These are phyloP conservation scores for Trifolium subterraneum DNA, from an alignment of 306 rosid genomes.

Conservation along the genomic window DNA sequence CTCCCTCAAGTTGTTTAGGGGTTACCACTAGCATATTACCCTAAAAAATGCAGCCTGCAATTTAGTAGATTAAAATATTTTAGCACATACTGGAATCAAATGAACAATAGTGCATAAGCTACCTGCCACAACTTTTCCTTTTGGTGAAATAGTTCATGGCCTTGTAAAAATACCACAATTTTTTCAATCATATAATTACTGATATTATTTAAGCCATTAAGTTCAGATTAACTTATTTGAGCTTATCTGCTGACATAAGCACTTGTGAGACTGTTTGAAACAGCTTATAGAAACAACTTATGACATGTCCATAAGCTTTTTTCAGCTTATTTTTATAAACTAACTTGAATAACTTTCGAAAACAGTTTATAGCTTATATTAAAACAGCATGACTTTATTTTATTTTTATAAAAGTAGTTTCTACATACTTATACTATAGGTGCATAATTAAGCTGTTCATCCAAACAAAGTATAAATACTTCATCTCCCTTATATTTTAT, in stretches of 20 bases:
- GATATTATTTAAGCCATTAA: background rate
- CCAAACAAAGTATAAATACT: background rate
- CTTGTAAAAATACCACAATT: background rate
- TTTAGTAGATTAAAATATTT: constrained; percentile 29
- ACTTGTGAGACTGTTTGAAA: background rate
- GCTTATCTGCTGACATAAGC: background rate
- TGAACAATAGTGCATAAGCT: constrained; percentile 13
- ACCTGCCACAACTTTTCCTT: constrained; percentile 1
- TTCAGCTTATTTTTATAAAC: background rate
- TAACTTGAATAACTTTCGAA: background rate
- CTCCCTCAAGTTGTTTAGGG: background rate
- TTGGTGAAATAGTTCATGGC: background rate
- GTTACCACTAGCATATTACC: constrained; percentile 1
- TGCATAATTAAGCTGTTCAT: background rate
- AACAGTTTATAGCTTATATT: background rate
- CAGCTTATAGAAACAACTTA: background rate
- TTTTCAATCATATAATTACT: background rate
- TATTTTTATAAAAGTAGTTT: background rate
- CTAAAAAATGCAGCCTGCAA: constrained; percentile 13
- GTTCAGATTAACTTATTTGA: background rate
- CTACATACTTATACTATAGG: background rate
- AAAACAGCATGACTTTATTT: background rate
- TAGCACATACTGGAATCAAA: background rate
- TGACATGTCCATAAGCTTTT: background rate
- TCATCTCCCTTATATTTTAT: background rate